These are phyloP conservation scores for Cystobasidiaceae sp. DNA, from an alignment of 1,284 basidiomycete species.

Conservation along the genomic window DNA sequence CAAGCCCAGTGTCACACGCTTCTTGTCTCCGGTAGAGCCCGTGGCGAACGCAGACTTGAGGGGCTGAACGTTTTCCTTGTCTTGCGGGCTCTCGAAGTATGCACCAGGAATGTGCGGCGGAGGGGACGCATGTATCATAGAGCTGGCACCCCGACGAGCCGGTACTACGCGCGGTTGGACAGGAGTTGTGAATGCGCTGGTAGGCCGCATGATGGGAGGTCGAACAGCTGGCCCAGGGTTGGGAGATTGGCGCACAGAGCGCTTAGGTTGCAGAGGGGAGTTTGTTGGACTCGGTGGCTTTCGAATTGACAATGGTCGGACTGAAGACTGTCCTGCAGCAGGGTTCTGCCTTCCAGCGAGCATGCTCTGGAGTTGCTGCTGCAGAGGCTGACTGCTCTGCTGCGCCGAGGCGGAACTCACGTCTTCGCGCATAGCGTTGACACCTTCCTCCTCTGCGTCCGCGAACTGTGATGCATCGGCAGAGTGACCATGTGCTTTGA, in stretches of 20 bases:
- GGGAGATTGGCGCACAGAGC: slow-evolving; percentile 23
- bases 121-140: slow-evolving; percentile 23
- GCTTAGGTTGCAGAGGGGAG: slow-evolving; percentile 49
- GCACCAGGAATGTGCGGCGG: slow-evolving; percentile 11
- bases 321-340: not conserved
- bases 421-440: too few relatives aligned
- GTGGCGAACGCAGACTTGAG: slow-evolving; percentile 5
- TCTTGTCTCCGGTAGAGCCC: slow-evolving; percentile 29
- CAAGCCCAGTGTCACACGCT: slow-evolving; percentile 32
- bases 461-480: slow-evolving; percentile 50
- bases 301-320: slow-evolving; percentile 6
- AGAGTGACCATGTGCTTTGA: slow-evolving; percentile 11
- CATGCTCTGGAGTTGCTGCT: slow-evolving; percentile 26
- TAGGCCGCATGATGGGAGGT: slow-evolving; percentile 59
- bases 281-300: slow-evolving; percentile 16
- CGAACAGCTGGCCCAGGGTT: slow-evolving; percentile 1
- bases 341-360: not conserved
- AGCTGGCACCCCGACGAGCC: slow-evolving; percentile 11
- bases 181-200: slow-evolving; percentile 26
- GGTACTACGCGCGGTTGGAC: not conserved
- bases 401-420: too few relatives aligned
- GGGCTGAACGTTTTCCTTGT: slow-evolving; percentile 38
- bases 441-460: slow-evolving; percentile 53
- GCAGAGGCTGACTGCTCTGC: not conserved
- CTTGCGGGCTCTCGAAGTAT: slow-evolving; percentile 21